These are phyloP conservation scores for Licmophora abbreviata DNA, from an alignment of 108 stramenopile species.

Conservation along the genomic window DNA sequence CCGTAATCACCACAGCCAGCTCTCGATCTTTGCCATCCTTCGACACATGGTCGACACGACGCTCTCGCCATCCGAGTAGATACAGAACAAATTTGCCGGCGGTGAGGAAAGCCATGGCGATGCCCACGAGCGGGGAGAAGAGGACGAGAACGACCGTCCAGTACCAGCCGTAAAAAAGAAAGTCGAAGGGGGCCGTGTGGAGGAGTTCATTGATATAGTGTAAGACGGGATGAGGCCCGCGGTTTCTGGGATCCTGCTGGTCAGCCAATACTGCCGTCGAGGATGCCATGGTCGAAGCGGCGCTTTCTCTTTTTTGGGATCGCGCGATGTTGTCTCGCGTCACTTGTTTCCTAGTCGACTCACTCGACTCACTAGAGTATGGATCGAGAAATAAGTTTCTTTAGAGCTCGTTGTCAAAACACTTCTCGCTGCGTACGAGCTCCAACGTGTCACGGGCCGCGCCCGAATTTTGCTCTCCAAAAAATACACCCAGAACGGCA, in stretches of 20 bases:
- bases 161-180: conserved; percentile 12
- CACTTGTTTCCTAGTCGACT: too few relatives aligned
- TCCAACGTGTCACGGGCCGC: conserved; percentile 50
- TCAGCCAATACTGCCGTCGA: too few relatives aligned
- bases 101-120: conserved; percentile 3
- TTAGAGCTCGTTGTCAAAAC: too few relatives aligned
- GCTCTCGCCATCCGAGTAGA: background rate
- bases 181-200: conserved; percentile 17
- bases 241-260: too few relatives aligned
- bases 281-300: too few relatives aligned
- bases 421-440: conserved; percentile 62
- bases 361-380: too few relatives aligned
- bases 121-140: conserved; percentile 5
- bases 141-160: conserved; percentile 16
- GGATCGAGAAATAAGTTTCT: too few relatives aligned
- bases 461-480: conserved; percentile 58
- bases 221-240: conserved; percentile 1
- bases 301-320: too few relatives aligned
- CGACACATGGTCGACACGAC: background rate
- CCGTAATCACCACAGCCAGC: conserved; percentile 43
- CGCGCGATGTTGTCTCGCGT: too few relatives aligned
- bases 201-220: conserved; percentile 20
- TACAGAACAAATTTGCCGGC: background rate
- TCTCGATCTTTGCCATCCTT: conserved; percentile 2
- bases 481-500: conserved; percentile 61